Percentiles rank a stretch among this genome's conserved stretches.
Conservation (phyloP, 2,329 filamentous ascomycete species). For the Colletotrichum ledebouriae region DNA sequence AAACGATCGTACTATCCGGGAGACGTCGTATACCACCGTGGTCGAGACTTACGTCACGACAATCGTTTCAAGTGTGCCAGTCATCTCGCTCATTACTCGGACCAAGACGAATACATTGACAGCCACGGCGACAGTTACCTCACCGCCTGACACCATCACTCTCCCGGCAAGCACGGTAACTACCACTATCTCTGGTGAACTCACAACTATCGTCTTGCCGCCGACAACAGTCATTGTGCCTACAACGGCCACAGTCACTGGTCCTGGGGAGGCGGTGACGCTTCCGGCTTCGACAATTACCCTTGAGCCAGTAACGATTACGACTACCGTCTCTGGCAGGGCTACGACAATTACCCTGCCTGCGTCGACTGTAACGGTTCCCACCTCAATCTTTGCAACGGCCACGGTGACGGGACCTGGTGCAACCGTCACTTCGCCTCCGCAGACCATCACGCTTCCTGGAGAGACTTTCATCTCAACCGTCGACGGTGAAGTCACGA, state of each 20-base stretch:
- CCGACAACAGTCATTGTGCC: background rate
- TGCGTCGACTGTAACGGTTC: conserved; percentile 40
- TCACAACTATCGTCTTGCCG: conserved; percentile 18
- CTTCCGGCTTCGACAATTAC: background rate
- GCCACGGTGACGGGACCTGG: conserved; percentile 50
- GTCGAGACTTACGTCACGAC: conserved; percentile 25
- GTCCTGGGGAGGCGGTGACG: conserved; percentile 8
- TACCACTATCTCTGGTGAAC: background rate
- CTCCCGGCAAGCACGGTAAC: conserved; percentile 20
- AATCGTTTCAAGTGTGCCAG: conserved; percentile 15
- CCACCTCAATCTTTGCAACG: conserved; percentile 44
- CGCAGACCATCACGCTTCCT: conserved; percentile 23
- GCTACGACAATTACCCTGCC: conserved; percentile 18
- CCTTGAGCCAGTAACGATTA: conserved; percentile 34
- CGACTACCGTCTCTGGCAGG: conserved; percentile 46
- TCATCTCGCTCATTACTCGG: conserved; percentile 25
- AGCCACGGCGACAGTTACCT: conserved; percentile 9
- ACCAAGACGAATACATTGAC: conserved; percentile 11
- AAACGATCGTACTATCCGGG: conserved; percentile 28
- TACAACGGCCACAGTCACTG: background rate
- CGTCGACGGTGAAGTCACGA: conserved; percentile 45
- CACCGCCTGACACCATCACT: conserved; percentile 19
- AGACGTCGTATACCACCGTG: conserved; percentile 30
- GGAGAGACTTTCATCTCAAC: conserved; percentile 48
- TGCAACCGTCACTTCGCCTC: conserved; percentile 47